Evolutionary conservation across 2,329 filamentous ascomycete species (phyloP), one percentile per base, ranked within the genome.

Genomic region (Sporothrix mexicana): DNA sequence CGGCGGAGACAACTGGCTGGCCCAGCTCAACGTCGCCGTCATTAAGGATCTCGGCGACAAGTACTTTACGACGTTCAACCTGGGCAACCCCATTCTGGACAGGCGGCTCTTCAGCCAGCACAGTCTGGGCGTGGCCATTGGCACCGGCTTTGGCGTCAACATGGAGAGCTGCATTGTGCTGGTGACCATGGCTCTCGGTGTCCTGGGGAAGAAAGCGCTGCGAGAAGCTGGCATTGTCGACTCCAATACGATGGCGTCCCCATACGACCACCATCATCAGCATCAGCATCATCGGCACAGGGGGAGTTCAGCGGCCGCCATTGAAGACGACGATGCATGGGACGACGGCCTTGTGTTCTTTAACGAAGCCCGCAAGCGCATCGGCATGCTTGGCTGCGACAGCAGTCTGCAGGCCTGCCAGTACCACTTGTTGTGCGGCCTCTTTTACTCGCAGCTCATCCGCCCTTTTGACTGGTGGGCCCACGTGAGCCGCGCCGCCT

Each of bases 31-130:
- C 9, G 77, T 87, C 45, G 82, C 84, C 0, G 81, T 85, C 55
- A 81, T 87, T 71, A 86, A 85, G 74, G 84, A 84, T 0, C 80
- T 88, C n/a, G 83, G 84, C 9, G 84, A 87, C 78, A 84, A 84
- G 0, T 88, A 86, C 74, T 88, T 88, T 76, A 80, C 83, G n/a
- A 85, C 86, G 0, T 87, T 87, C 75, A 85, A 87, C 75, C 84
- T 85, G 0, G 85, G 82, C 41, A 86, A 83, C 17, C 86, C 86
- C 0, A 82, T 87, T 25, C 82, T 88, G 69, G 86, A 88, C 74
- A 84, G 85, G 72, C 82, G 82, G 20, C 83, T 85, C 71, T 88
- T 86, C 77, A 85, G 84, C 75, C 81, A 85, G 1, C 84, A 82
- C 74, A 87, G 85, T 0, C 81, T 88, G 5, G 82, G 83, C 12